Percentiles rank a stretch among this genome's conserved stretches.
Conservation (phyloP, 257 asterid species). For the Voacanga thouarsii region DNA sequence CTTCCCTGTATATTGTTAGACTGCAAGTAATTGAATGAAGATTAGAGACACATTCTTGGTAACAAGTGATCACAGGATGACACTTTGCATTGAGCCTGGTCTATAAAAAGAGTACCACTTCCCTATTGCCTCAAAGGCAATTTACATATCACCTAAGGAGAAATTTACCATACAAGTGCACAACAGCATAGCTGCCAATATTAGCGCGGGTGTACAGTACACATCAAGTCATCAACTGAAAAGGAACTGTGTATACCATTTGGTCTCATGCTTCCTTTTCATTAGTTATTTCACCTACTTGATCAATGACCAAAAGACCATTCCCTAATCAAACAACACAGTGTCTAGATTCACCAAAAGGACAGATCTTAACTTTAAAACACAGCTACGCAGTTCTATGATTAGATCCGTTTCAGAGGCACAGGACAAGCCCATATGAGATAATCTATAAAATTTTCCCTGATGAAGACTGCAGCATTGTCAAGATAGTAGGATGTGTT, state of each 20-base stretch:
- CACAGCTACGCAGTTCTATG: no score
- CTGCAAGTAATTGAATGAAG: no score
- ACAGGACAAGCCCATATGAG: not conserved
- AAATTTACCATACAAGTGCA: not conserved
- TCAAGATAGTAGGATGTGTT: conserved; percentile 36
- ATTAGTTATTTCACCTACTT: not conserved
- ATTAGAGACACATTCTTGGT: no score
- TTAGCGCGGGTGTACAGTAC: not conserved
- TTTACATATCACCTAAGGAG: no score
- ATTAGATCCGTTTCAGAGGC: not conserved
- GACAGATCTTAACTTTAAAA: no score
- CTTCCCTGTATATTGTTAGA: no score
- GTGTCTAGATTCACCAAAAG: no score
- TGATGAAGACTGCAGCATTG: conserved; percentile 31
- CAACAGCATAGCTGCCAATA: not conserved
- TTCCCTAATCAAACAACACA: not conserved
- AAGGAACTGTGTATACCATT: not conserved
- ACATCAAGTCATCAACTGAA: not conserved
- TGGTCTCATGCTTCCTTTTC: not conserved
- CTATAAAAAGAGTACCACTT: no score
- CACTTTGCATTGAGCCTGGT: no score
- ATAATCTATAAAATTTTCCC: conserved; percentile 6
- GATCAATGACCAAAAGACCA: not conserved
- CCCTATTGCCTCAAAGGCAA: no score
- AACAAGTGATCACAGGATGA: no score